phyloP scores from a whole-genome alignment of 805 yeast species.

The Yamadazyma paraphyllophila region DNA sequence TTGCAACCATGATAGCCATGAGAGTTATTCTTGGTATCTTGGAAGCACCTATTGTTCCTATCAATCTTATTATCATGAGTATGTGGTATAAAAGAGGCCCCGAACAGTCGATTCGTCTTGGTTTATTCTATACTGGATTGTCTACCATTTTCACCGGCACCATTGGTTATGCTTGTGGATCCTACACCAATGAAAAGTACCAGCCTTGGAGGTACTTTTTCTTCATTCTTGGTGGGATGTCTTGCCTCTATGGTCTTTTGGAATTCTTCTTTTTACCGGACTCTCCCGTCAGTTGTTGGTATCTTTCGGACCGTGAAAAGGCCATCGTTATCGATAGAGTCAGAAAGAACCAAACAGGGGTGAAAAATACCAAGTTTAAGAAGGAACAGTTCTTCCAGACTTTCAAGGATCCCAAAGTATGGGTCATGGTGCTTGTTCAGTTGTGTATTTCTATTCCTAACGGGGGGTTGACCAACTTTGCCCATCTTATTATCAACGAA shows the following conservation, averaged over 20 bases:
- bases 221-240: slow-evolving; percentile 59
- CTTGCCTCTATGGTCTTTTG: slow-evolving; percentile 45
- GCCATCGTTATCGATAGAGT: slow-evolving; percentile 31
- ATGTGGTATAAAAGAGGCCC: slow-evolving; percentile 31
- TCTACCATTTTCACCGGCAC: slow-evolving; percentile 37
- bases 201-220: slow-evolving; percentile 59
- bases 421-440: slow-evolving; percentile 30
- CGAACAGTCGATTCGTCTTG: slow-evolving; percentile 33
- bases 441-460: slow-evolving; percentile 28
- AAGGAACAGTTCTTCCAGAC: slow-evolving; percentile 35
- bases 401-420: slow-evolving; percentile 31
- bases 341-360: slow-evolving; percentile 37
- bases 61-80: slow-evolving; percentile 30
- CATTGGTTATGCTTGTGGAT: slow-evolving; percentile 53
- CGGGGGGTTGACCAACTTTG: slow-evolving; percentile 33
- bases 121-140: slow-evolving; percentile 33
- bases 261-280: slow-evolving; percentile 44
- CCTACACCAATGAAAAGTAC: slow-evolving; percentile 40
- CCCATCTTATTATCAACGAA: slow-evolving; percentile 19
- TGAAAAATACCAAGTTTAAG: slow-evolving; percentile 37
- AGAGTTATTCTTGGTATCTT: slow-evolving; percentile 38
- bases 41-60: slow-evolving; percentile 38
- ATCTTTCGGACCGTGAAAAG: slow-evolving; percentile 32
- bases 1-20: slow-evolving; percentile 36
- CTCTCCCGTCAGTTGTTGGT: slow-evolving; percentile 32